Base-by-base conservation (phyloP, 1,284 basidiomycete genomes). In the Anthracocystis setariae region DNA sequence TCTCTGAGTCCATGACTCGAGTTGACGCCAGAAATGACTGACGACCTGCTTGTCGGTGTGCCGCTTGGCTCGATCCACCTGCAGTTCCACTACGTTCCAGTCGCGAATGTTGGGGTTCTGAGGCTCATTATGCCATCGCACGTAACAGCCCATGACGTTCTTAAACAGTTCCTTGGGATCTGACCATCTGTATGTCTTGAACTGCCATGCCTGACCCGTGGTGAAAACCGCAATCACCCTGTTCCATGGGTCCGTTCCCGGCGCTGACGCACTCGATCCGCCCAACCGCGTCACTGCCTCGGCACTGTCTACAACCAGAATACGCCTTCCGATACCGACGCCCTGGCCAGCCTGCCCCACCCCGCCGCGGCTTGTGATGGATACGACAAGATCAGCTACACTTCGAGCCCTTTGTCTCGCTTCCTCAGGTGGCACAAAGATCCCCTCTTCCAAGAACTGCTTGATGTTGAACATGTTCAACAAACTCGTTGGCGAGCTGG, bases 391-490 rank as follows among this genome's bases (percentile, higher is more conserved):
- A 32, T 54, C 71, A 12, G 70, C 63, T 3, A 78, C 62, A 18
- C 80, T 78, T 20, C 75, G 60, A 2, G 79, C 80, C n/a, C 73
- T 45, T 12, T 68, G 60, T 24, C 80, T 47, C 32, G 80, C 80
- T 40, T 75, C 71, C 58, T 79, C 76, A n/a, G 72, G 52, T 12
- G 60, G 54, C 8, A 85, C 89, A 77, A 85, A 94, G 88, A 89
- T 85, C 2, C 93, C 89, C 78, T 97, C 92, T 84, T 97, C 92
- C 17, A 98, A 85, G 83, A 98, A 95, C 44, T 88, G 88, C 82
- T 92, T 92, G 63, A 98, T 93, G 83, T 98, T 98, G 87, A 94
- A 91, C 93, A 98, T 96, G 5, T 93, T 97, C 79, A 98, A 89
- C 53, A 98, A 88, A 8, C 94, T 90, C 0, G 94, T 97, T 0